A percentile compares a stretch with the other conserved stretches of the same genome.
Evolutionary conservation across 768 basidiomycete genomes (phyloP).

Genomic region (Floccularia luteovirens): DNA sequence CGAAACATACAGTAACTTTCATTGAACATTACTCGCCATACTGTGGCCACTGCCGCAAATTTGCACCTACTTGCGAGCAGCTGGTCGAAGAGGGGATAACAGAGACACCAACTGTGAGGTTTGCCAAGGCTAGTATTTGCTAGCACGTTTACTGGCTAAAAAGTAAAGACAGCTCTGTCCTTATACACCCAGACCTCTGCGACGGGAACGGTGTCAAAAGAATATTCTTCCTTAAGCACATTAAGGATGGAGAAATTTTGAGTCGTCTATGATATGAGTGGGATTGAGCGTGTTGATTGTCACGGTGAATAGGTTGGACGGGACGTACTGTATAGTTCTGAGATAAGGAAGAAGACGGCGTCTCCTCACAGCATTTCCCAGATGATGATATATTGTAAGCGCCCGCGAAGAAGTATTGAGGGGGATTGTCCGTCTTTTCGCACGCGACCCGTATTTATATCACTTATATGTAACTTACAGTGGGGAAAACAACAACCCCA

Average conservation of each 20-base stretch:
- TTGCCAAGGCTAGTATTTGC: constrained; percentile 80
- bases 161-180: neutral
- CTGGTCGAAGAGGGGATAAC: constrained; percentile 46
- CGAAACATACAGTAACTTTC: constrained; percentile 60
- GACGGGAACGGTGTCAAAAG: constrained; percentile 54
- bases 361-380: too few relatives aligned
- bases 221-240: constrained; percentile 76
- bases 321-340: too few relatives aligned
- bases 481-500: too few relatives aligned
- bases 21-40: constrained; percentile 86
- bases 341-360: too few relatives aligned
- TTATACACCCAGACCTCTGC: constrained; percentile 60
- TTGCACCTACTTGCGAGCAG: constrained; percentile 78
- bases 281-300: too few relatives aligned
- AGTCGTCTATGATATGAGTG: too few relatives aligned
- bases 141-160: constrained; percentile 24
- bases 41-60: constrained; percentile 72
- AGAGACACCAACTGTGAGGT: constrained; percentile 43
- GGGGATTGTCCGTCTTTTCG: too few relatives aligned
- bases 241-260: constrained; percentile 53
- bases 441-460: too few relatives aligned
- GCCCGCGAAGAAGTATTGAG: too few relatives aligned
- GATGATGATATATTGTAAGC: too few relatives aligned
- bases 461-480: too few relatives aligned
- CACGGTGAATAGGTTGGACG: too few relatives aligned